These are phyloP conservation scores for Trichoderma sp. DNA, from an alignment of 2,329 filamentous ascomycete genomes.

Conservation along the genomic window DNA sequence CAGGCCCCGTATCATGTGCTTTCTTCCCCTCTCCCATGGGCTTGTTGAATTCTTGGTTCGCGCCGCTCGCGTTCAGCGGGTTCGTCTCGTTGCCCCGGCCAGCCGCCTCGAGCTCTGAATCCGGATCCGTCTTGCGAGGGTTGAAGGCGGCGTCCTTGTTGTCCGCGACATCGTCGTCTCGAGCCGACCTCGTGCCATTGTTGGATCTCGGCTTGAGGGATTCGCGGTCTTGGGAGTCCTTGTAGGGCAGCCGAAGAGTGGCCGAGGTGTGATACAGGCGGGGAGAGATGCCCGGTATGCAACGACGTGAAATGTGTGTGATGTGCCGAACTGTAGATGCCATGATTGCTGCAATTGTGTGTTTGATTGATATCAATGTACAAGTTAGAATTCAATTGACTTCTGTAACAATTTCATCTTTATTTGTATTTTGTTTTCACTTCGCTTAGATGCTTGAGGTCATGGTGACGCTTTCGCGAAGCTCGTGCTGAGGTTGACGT, in stretches of 20 bases:
- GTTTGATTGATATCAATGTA: neutral
- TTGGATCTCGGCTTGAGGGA: constrained; percentile 64
- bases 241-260: constrained; percentile 43
- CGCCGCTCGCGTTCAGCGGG: constrained; percentile 47
- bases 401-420: neutral
- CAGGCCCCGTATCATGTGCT: constrained; percentile 37
- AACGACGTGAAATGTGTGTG: constrained; percentile 23
- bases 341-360: constrained; percentile 4
- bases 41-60: constrained; percentile 48
- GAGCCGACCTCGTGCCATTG: constrained; percentile 69
- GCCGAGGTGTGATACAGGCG: constrained; percentile 41
- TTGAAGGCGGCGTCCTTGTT: constrained; percentile 67
- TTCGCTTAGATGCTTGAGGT: constrained; percentile 12
- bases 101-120: constrained; percentile 53
- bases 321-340: constrained; percentile 30
- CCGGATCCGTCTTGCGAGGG: constrained; percentile 66
- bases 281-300: neutral
- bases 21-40: constrained; percentile 41
- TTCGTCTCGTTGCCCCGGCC: constrained; percentile 37
- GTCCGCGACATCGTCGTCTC: constrained; percentile 60
- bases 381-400: neutral
- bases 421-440: neutral
- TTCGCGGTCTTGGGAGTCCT: constrained; percentile 59
- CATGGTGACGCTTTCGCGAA: constrained; percentile 22
- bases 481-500: constrained; percentile 7